These are phyloP conservation scores for Sporisorium scitamineum DNA, from an alignment of 1,284 basidiomycete genomes.

Conservation along the genomic window DNA sequence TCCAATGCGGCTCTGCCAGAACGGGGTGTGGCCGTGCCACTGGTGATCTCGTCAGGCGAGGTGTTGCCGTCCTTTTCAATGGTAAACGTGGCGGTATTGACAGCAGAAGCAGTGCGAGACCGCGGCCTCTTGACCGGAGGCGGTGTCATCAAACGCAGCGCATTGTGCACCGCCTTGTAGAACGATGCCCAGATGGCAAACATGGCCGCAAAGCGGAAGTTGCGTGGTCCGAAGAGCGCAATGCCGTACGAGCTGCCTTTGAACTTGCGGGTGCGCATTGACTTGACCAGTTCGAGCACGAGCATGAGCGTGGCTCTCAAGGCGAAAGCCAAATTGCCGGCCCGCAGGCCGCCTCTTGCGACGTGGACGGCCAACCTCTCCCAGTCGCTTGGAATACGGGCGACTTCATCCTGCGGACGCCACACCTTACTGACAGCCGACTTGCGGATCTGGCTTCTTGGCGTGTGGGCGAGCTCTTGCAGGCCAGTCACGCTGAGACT, in stretches of 20 bases:
- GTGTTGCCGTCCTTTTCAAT: slow-evolving; percentile 22
- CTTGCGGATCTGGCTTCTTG: slow-evolving; percentile 56
- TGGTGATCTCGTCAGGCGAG: slow-evolving; percentile 26
- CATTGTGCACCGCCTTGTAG: slow-evolving; percentile 67
- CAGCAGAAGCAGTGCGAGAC: slow-evolving; percentile 21
- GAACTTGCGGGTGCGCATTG: slow-evolving; percentile 54
- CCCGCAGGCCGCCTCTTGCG: slow-evolving; percentile 59
- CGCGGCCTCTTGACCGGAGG: slow-evolving; percentile 32
- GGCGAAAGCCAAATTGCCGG: slow-evolving; percentile 63
- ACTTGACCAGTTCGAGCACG: slow-evolving; percentile 62
- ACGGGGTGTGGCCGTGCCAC: slow-evolving; percentile 55
- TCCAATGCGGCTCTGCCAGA: slow-evolving; percentile 49
- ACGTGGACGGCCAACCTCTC: slow-evolving; percentile 66
- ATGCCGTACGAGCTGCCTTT: slow-evolving; percentile 37
- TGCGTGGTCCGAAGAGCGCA: slow-evolving; percentile 54
- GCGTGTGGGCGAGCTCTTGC: slow-evolving; percentile 62
- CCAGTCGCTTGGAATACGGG: slow-evolving; percentile 63
- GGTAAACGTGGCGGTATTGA: slow-evolving; percentile 2
- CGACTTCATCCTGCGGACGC: slow-evolving; percentile 65
- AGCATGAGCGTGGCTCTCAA: slow-evolving; percentile 58
- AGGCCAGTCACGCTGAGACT: slow-evolving; percentile 59
- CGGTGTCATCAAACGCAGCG: slow-evolving; percentile 63
- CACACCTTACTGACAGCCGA: slow-evolving; percentile 64
- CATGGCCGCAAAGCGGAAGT: slow-evolving; percentile 63
- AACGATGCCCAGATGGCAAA: slow-evolving; percentile 64